phyloP scores from a whole-genome alignment of 2,329 filamentous ascomycete genomes.

The Monilinia fructicola region DNA sequence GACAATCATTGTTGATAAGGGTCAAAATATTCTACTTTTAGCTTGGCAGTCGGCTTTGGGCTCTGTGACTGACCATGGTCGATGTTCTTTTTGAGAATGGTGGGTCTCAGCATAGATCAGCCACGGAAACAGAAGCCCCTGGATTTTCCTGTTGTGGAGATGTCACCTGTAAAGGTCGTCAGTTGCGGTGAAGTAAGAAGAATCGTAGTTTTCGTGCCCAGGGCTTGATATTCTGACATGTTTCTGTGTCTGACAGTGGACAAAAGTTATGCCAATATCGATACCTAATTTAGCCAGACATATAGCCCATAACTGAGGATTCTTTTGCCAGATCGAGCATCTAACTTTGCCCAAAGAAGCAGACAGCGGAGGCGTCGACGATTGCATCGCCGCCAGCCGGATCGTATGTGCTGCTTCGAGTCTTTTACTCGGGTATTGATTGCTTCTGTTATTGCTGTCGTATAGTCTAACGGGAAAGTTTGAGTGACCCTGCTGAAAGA shows the following conservation, averaged over 20 bases:
- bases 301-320: slow-evolving; percentile 2
- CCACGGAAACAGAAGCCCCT: neutral
- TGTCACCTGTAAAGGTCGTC: neutral
- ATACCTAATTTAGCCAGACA: neutral
- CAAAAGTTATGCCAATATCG: neutral
- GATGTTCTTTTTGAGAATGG: neutral
- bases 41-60: neutral
- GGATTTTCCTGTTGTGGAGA: neutral
- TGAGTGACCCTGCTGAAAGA: neutral
- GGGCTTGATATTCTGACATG: neutral
- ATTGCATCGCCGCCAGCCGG: too few relatives aligned
- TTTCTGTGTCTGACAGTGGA: neutral
- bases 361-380: neutral
- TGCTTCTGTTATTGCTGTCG: neutral
- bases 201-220: neutral
- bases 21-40: neutral
- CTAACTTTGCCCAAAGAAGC: too few relatives aligned
- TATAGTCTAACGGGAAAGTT: too few relatives aligned
- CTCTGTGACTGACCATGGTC: neutral
- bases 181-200: neutral
- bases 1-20: neutral
- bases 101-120: neutral
- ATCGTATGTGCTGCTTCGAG: neutral
- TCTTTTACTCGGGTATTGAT: neutral
- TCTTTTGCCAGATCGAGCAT: neutral